These are phyloP conservation scores for Baeospora myosura DNA, from an alignment of 1,284 basidiomycete species.

Conservation along the genomic window DNA sequence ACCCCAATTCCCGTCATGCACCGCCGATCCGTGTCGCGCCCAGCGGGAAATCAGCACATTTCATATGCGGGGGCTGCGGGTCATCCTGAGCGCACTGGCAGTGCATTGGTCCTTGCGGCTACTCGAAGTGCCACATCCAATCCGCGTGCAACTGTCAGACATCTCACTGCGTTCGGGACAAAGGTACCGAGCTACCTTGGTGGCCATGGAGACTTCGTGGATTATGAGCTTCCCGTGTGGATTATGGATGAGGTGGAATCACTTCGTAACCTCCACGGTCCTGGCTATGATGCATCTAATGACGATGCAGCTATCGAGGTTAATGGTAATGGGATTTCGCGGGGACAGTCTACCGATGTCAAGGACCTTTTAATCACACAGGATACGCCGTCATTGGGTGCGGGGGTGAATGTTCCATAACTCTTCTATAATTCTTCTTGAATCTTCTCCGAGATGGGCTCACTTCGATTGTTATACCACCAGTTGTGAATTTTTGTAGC, in stretches of 20 bases:
- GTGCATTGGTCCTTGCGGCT: conserved; percentile 9
- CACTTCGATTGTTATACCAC: too few relatives aligned
- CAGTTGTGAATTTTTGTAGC: not conserved
- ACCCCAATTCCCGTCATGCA: not conserved
- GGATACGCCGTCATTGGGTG: too few relatives aligned
- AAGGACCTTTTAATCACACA: too few relatives aligned
- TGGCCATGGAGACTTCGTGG: conserved; percentile 32
- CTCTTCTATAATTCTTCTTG: too few relatives aligned
- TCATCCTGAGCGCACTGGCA: too few relatives aligned
- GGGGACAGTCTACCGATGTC: too few relatives aligned
- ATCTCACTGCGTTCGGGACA: conserved; percentile 15
- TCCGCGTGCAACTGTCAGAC: conserved; percentile 3
- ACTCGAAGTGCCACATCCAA: conserved; percentile 1
- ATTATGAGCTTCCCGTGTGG: conserved; percentile 44
- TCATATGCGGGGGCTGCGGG: too few relatives aligned
- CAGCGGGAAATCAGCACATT: too few relatives aligned
- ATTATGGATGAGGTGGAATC: conserved; percentile 21
- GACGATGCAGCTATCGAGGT: not conserved
- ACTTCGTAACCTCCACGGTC: conserved; percentile 1
- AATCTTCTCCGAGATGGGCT: too few relatives aligned
- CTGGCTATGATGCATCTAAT: not conserved
- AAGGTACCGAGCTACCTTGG: conserved; percentile 33
- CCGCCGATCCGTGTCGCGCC: not conserved
- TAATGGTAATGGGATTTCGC: not conserved
- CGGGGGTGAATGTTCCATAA: too few relatives aligned